phyloP scores from a whole-genome alignment of 2,329 filamentous ascomycete genomes.

The Pyricularia pennisetigena region DNA sequence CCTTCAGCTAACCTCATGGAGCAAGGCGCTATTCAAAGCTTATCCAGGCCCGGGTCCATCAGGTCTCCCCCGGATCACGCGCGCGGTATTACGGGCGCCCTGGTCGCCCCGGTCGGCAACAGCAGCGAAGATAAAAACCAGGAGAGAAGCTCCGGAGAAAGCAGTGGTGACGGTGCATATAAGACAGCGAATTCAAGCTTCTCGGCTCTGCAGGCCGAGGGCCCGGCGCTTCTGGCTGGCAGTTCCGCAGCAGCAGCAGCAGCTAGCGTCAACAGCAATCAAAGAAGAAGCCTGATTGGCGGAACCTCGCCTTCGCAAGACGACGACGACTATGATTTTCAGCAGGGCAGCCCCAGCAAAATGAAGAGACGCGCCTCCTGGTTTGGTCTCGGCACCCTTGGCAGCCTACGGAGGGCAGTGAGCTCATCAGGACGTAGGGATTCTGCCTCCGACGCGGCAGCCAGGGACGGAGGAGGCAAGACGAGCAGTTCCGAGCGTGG shows the following conservation, averaged over 20 bases:
- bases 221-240: conserved; percentile 34
- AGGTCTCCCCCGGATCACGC: conserved; percentile 24
- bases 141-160: conserved; percentile 30
- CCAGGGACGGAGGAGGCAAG: conserved; percentile 9
- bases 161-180: conserved; percentile 29
- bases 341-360: conserved; percentile 46
- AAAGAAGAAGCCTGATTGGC: conserved; percentile 2
- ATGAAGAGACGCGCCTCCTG: conserved; percentile 36
- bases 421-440: conserved; percentile 13
- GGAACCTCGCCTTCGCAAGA: conserved; percentile 6
- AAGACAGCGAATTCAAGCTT: conserved; percentile 46
- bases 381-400: conserved; percentile 31
- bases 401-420: conserved; percentile 57
- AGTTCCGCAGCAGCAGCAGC: conserved; percentile 5
- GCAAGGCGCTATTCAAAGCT: conserved; percentile 25
- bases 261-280: background rate
- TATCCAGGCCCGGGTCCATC: conserved; percentile 24
- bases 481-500: conserved; percentile 21
- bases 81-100: conserved; percentile 20
- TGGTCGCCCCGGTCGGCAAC: conserved; percentile 16
- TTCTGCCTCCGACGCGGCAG: conserved; percentile 18
- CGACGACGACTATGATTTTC: conserved; percentile 6
- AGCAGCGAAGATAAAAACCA: conserved; percentile 9
- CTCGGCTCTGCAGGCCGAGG: conserved; percentile 40
- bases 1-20: conserved; percentile 7